Evolutionary conservation across 2,329 filamentous ascomycete genomes (phyloP), one percentile per base, ranked within the genome.

Genomic region (Biscogniauxia mediterranea): DNA sequence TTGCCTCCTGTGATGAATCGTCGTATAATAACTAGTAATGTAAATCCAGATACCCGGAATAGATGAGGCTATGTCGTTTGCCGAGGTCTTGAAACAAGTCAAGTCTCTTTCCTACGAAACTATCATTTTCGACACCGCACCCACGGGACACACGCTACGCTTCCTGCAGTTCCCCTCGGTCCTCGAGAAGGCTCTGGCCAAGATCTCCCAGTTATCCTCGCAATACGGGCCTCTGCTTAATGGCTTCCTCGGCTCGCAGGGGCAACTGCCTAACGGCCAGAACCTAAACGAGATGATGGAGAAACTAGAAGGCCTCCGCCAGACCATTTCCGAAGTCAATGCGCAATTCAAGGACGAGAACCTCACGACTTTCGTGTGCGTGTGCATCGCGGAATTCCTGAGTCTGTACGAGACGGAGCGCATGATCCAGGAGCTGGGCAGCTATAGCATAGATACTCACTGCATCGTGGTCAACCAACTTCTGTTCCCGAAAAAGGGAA

Each of bases 21-120:
- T 25, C 49, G 38, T 54, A 26, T n/a, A 11, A 8, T 25, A 17
- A 42, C 49, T 23, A n/a, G 52, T 2, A 53, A 11, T 8, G 3
- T 38, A 9, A 9, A 20, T 55, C 13, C 70, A 96, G 92, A 99
- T 99, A 65, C 95, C 95, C 19, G 95, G 95, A 79, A 96, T 99
- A 65, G 95, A 99, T 76, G 95, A 99, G 79, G 95, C 95, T 77
- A 99, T 99, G 95, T 97, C 93, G 60, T 99, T 99, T 75, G 95
- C 95, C 76, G 95, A 99, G 81, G 95, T 99, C 66, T 85, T 99
- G 73, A 99, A 99, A 80, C 95, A 99, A 79, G 95, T 99, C 81
- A 98, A 98, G 81, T 96, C 92, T 50, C 90, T 98, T 75, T 96
- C 93, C 55, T 99, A 99, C 85, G 95, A 98, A 78, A 92, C 94